A percentile compares a stretch with the other conserved stretches of the same genome.
Evolutionary conservation across 177 flowering plant genomes (phyloP).

Genomic region (Telopea speciosissima): DNA sequence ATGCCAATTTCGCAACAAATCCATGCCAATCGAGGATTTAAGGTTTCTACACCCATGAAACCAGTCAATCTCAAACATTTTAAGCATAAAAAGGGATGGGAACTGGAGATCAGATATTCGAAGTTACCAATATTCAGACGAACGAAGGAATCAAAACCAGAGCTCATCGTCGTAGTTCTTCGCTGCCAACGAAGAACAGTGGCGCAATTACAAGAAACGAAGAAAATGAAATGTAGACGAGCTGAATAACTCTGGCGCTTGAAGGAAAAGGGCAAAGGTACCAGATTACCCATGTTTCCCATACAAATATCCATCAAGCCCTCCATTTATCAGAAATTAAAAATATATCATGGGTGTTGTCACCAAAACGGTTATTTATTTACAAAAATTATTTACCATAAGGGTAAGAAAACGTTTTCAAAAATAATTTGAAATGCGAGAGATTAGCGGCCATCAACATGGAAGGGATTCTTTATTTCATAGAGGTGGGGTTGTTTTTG

Average conservation of each 20-base stretch:
- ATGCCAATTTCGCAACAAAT: not conserved
- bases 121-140: constrained; percentile 59
- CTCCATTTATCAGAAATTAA: too few species aligned
- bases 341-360: too few species aligned
- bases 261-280: not conserved
- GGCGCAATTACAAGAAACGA: too few species aligned
- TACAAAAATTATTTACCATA: too few species aligned
- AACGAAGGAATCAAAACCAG: constrained; percentile 32
- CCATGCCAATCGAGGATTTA: not conserved
- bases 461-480: too few species aligned
- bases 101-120: not conserved
- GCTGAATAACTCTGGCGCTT: not conserved
- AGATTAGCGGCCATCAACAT: too few species aligned
- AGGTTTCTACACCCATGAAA: not conserved
- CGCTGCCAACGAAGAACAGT: constrained; percentile 10
- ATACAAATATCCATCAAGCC: too few species aligned
- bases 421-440: too few species aligned
- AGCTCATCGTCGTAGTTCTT: constrained; percentile 10
- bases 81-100: not conserved
- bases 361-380: too few species aligned
- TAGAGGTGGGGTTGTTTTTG: too few species aligned
- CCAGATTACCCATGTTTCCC: too few species aligned
- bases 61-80: not conserved
- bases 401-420: too few species aligned
- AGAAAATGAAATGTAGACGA: not conserved